Conservation (phyloP, 805 yeast genomes). For the Lipomyces japonicus region DNA sequence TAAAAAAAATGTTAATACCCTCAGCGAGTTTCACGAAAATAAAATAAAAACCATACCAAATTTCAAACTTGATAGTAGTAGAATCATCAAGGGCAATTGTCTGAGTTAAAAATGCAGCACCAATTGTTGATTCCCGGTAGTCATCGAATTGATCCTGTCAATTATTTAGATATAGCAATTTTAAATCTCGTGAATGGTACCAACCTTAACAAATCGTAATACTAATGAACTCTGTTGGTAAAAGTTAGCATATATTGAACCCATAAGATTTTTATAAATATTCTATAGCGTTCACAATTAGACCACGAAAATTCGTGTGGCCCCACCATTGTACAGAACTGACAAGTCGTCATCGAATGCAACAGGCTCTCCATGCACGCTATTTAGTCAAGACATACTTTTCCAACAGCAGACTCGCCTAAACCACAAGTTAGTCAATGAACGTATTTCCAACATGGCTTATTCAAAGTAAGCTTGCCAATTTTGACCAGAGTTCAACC, state of each 20-base stretch:
- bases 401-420: constrained; percentile 78
- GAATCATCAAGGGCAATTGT: constrained; percentile 49
- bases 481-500: no score
- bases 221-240: constrained; percentile 66
- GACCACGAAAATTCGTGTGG: no score
- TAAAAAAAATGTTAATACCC: constrained; percentile 2
- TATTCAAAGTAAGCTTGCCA: no score
- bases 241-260: background rate
- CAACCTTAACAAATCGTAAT: constrained; percentile 63
- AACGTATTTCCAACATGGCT: background rate
- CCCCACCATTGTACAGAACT: no score
- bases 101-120: constrained; percentile 96
- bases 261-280: no score
- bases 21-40: background rate
- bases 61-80: constrained; percentile 47
- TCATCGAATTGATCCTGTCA: constrained; percentile 57
- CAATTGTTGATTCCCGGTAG: constrained; percentile 85
- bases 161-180: background rate
- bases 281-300: no score
- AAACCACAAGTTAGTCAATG: constrained; percentile 3
- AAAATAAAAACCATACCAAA: constrained; percentile 38
- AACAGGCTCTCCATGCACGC: no score
- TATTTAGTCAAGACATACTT: constrained; percentile 41
- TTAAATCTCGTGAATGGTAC: background rate
- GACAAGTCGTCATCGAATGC: no score